Base-by-base conservation (phyloP, 768 basidiomycete genomes). In the Sutorius australiensis region DNA sequence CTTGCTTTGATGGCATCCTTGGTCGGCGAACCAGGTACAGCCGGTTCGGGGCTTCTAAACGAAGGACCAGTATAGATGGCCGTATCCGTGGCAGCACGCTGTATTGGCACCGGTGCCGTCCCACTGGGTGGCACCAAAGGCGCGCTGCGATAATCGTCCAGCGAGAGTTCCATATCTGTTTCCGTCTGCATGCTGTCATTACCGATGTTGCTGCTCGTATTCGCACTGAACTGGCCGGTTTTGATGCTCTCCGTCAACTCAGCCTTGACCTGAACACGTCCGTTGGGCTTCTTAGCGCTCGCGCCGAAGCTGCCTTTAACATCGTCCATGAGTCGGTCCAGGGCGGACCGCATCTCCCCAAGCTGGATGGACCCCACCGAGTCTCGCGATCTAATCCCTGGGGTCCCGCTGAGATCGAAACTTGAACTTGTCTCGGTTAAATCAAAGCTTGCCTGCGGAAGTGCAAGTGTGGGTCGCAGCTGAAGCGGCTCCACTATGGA, bases 241-340 rank as follows among this genome's bases (percentile, higher is more conserved):
- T 63, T 67, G 45, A 67, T 64, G 11, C 67, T 71, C 44, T 71
- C 68, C 9, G 69, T 69, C 41, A 63, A 54, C 30, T 72, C 74
- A 14, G 56, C 49, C 7, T 56, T 56, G 50, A 65, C 54, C 13
- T 60, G 65, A 19, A 60, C 24, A 31, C 14, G 53, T 30, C 36
- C 32, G 7, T 50, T 56, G 21, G 51, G 32, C 33, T 53, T 49
- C 57, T 57, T 63, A 62, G 56, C 70, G 68, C 54, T 61, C 19
- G 67, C 16, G 19, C 56, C 53, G 5, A 62, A 39, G 27, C 57
- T 68, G 8, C 62, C 68, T 51, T 69, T 66, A 17, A 86, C 84
- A 50, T 86, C 82, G 56, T 86, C 83, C 81, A 89, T 85, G 30
- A 89, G 73, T 40, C 84, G 72, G 62, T 89, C 86, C 30, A 89